Percentiles rank a stretch among this genome's conserved stretches.
Conservation (phyloP, 306 rosid genomes). For the Lathyrus tuberosus region DNA sequence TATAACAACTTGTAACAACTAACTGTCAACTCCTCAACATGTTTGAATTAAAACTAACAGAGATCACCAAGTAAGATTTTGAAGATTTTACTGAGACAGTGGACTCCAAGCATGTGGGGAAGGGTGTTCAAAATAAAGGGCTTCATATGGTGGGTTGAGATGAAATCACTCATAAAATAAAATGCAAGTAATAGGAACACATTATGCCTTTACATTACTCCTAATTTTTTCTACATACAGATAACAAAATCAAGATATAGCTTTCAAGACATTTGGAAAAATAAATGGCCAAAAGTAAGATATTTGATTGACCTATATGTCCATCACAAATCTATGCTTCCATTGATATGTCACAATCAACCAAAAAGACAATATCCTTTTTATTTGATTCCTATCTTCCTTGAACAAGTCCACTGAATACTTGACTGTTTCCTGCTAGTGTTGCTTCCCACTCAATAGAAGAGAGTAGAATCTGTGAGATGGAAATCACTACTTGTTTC, state of each 20-base stretch:
- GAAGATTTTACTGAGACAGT: too few species aligned
- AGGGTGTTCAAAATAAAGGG: too few species aligned
- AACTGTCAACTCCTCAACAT: too few species aligned
- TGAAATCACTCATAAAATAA: too few species aligned
- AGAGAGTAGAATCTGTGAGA: constrained; percentile 89
- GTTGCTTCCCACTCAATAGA: constrained; percentile 99
- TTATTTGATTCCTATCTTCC: constrained; percentile 64
- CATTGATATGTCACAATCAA: constrained; percentile 28
- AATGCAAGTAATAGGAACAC: neutral
- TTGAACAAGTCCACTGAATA: constrained; percentile 97
- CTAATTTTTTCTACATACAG: constrained; percentile 41
- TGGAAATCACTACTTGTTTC: constrained; percentile 82
- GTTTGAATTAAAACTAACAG: too few species aligned
- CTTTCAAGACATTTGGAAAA: constrained; percentile 11
- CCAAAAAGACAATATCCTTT: neutral
- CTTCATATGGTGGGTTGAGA: too few species aligned
- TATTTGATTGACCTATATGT: constrained; percentile 31
- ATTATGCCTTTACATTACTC: constrained; percentile 8
- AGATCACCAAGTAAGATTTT: too few species aligned
- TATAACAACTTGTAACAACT: too few species aligned
- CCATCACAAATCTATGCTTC: constrained; percentile 28
- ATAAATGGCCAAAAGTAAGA: neutral
- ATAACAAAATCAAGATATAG: constrained; percentile 30
- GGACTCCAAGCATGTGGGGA: too few species aligned
- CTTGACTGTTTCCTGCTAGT: constrained; percentile 98